phyloP scores from a whole-genome alignment of 192 early-diverging fungal genomes.

The Podochytrium sp. region DNA sequence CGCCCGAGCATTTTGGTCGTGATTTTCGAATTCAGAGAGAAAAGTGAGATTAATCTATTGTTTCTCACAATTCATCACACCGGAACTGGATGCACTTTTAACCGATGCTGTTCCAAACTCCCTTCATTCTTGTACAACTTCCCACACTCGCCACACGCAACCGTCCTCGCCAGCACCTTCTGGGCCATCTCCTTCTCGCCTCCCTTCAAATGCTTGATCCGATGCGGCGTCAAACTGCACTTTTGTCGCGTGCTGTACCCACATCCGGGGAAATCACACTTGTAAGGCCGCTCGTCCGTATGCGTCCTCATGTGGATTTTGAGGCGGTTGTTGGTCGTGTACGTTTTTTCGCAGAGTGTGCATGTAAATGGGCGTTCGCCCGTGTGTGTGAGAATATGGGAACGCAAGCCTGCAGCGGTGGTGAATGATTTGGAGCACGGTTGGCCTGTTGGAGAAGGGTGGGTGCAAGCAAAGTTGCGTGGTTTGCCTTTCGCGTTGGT shows the following conservation, averaged over 20 bases:
- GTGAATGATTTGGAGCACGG: background rate
- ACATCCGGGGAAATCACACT: background rate
- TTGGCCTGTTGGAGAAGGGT: background rate
- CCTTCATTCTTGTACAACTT: background rate
- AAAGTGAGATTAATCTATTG: no score
- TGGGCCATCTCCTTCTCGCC: background rate
- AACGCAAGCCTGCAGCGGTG: background rate
- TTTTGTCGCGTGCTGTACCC: background rate
- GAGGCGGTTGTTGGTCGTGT: background rate
- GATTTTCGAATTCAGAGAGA: no score
- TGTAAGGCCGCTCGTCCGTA: constrained; percentile 1
- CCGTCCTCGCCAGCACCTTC: background rate
- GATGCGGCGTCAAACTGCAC: background rate
- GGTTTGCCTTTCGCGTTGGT: background rate
- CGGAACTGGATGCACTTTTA: constrained; percentile 12
- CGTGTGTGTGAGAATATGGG: background rate
- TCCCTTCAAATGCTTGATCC: background rate
- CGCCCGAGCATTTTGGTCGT: no score
- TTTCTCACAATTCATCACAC: no score
- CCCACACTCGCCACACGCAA: background rate
- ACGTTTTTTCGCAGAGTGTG: background rate
- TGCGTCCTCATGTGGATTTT: background rate
- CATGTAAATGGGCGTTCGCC: background rate
- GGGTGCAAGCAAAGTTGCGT: background rate
- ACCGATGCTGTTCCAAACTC: constrained; percentile 4